Conservation (phyloP, 176 grass and related monocot genomes). For the Tillandsia leiboldiana region DNA sequence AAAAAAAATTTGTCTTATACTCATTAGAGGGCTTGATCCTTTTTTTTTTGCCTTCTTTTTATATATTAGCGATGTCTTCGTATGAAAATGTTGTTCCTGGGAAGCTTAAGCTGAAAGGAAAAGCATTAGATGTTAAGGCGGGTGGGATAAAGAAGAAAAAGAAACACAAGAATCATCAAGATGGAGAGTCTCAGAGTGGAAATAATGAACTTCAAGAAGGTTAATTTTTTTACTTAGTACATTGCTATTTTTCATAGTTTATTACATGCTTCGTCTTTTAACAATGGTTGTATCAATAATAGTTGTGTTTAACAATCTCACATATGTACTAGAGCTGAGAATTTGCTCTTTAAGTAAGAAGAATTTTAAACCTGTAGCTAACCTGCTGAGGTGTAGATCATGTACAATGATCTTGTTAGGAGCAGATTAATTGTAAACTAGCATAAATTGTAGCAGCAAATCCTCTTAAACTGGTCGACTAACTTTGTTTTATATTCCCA, state of each 20-base stretch:
- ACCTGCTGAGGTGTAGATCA: no score
- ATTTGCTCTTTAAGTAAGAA: no score
- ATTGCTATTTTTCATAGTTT: not conserved
- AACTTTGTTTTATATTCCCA: no score
- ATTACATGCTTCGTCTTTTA: not conserved
- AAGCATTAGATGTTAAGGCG: slow-evolving; percentile 77
- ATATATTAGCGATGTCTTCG: slow-evolving; percentile 51
- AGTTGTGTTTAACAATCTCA: no score
- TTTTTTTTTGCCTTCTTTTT: slow-evolving; percentile 11
- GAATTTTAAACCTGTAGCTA: no score
- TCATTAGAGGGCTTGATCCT: not conserved
- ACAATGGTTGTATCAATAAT: no score
- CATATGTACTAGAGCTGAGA: no score
- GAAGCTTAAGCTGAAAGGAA: slow-evolving; percentile 80
- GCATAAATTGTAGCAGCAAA: no score
- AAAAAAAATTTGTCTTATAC: no score
- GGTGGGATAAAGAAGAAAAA: slow-evolving; percentile 81
- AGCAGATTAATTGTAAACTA: no score
- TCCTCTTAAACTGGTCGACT: no score
- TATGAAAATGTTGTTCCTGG: slow-evolving; percentile 77
- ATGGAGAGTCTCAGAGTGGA: slow-evolving; percentile 32
- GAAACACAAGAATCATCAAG: slow-evolving; percentile 45
- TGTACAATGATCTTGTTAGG: no score
- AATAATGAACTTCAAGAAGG: slow-evolving; percentile 46
- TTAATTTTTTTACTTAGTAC: not conserved